Evolutionary conservation across 225 moss, liverwort and hornwort genomes (phyloP).

Genomic region (Asterella californica): DNA sequence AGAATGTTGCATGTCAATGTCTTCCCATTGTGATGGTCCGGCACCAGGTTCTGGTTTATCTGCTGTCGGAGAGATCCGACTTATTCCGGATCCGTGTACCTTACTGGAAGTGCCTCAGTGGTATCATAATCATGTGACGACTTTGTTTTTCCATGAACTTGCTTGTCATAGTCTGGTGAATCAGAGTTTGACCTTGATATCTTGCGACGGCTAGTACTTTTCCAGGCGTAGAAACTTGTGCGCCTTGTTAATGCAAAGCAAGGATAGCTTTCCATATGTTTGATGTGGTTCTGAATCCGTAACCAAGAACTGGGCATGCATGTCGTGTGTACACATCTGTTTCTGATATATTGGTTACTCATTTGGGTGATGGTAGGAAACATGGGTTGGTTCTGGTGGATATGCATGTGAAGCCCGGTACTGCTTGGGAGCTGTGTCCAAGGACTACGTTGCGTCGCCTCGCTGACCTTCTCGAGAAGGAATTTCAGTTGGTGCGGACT

Average conservation of each 20-base stretch:
- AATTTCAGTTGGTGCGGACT: conserved; percentile 57
- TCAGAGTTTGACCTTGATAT: neutral
- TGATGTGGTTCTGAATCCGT: neutral
- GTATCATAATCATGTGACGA: conserved; percentile 20
- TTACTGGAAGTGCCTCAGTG: conserved; percentile 61
- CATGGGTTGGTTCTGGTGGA: conserved; percentile 57
- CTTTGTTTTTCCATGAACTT: neutral
- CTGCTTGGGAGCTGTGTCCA: conserved; percentile 75
- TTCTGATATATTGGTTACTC: neutral
- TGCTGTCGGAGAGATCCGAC: conserved; percentile 58
- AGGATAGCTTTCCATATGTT: too few species aligned
- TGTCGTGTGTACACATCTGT: neutral
- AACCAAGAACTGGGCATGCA: neutral
- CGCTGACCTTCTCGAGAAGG: conserved; percentile 47
- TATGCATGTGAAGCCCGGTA: conserved; percentile 76
- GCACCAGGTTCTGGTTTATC: conserved; percentile 49
- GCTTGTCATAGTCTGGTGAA: neutral
- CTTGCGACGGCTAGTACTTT: too few species aligned
- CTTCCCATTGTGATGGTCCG: conserved; percentile 38
- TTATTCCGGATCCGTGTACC: conserved; percentile 70
- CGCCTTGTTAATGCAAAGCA: too few species aligned
- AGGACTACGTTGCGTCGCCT: conserved; percentile 76
- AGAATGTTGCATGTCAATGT: conserved; percentile 45
- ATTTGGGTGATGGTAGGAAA: conserved; percentile 27
- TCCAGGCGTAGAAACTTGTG: too few species aligned